Conservation (phyloP, 2,329 filamentous ascomycete species). For the Westerdykella sp. region DNA sequence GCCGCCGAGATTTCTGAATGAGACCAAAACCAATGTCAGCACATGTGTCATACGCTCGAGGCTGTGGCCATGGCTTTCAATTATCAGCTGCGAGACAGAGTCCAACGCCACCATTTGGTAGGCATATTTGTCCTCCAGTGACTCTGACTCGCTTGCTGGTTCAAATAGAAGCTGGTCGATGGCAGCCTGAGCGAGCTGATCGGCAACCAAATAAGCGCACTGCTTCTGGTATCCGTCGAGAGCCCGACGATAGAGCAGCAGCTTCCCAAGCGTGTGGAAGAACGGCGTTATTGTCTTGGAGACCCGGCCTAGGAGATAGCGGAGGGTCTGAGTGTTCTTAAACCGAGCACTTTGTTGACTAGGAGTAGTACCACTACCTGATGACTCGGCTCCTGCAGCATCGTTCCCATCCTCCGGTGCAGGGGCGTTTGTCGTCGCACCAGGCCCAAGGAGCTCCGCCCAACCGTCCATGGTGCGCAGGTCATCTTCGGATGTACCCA, state of each 20-base stretch:
- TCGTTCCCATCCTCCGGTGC: constrained; percentile 6
- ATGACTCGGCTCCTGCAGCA: not conserved
- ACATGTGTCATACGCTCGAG: constrained; percentile 33
- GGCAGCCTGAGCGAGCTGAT: constrained; percentile 65
- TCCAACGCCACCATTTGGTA: constrained; percentile 80
- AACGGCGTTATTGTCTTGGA: constrained; percentile 76
- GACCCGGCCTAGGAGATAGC: constrained; percentile 70
- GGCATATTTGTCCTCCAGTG: constrained; percentile 59
- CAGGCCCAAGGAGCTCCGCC: constrained; percentile 28
- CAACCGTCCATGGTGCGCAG: not conserved
- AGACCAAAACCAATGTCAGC: constrained; percentile 69
- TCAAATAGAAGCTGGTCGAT: constrained; percentile 58
- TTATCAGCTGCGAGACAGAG: constrained; percentile 69
- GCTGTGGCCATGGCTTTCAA: constrained; percentile 53
- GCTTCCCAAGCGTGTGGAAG: constrained; percentile 78
- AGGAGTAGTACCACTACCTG: constrained; percentile 1
- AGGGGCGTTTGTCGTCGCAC: constrained; percentile 8
- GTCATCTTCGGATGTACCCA: constrained; percentile 36
- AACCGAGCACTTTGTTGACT: constrained; percentile 42
- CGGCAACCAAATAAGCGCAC: constrained; percentile 55
- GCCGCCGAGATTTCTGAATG: constrained; percentile 78
- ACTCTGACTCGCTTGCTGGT: constrained; percentile 43
- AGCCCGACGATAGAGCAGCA: constrained; percentile 67
- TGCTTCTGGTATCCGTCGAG: constrained; percentile 59
- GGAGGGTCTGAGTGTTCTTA: constrained; percentile 73